Base-by-base conservation (phyloP, 768 basidiomycete species). In the Boletus barrowsii region DNA sequence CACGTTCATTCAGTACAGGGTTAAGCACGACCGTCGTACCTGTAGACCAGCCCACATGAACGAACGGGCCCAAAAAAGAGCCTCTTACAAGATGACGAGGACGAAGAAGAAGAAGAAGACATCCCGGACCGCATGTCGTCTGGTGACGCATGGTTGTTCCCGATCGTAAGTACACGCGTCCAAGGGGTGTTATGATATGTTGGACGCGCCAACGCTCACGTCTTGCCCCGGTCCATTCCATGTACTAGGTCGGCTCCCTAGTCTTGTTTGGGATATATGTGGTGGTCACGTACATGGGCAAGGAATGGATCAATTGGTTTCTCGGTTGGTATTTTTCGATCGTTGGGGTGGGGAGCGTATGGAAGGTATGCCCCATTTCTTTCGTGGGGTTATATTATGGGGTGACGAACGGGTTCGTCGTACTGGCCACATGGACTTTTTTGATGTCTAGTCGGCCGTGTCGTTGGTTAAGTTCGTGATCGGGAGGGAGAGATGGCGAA, bases 281-380 rank as follows among this genome's bases (percentile, higher is more conserved):
- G 51, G 68, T 88, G 26, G 77, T 96, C 52, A 87, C 83, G 63
- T 92, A 86, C 67, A 71, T 88, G 49, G 90, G 91, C 32, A 83
- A 80, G 60, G 83, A 84, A 54, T 90, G 90, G 86, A 83, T 96
- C 53, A 95, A 95, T 70, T 81, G 80, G 78, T 60, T 93, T 6
- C 73, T 96, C 22, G 86, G 80, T 6, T 84, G 81, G 83, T 92
- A 89, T 62, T 89, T 89, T 58, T 78, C 86, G 22, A 32, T 88
- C 26, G 78, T 79, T 5, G 86, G 86, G 0, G 76, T 84, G 10
- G 83, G 80, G 24, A 83, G 83, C 58, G 81, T 88, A 24, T 86
- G 87, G 81, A 83, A 81, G 75, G 89, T 72, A 36, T 15, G 53
- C 10, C 15, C 2, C 36, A 5, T 14, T 11, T 35, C 17, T 49